Conservation (phyloP, 129 eudicot species). For the Arctium lappa region DNA sequence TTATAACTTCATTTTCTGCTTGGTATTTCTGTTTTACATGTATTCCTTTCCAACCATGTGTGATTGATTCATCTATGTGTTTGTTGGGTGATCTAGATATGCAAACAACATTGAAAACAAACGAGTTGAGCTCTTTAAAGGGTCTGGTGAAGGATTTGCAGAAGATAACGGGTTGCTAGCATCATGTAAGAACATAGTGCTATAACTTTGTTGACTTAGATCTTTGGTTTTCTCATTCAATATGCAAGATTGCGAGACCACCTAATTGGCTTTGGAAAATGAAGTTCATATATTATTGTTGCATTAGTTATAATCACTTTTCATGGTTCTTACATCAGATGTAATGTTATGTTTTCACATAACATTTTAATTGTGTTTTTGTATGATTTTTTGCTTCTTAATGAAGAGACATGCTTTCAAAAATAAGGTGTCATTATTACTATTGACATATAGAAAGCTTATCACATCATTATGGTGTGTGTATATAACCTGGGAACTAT, state of each 20-base stretch:
- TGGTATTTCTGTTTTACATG: not conserved
- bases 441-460: not conserved
- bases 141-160: conserved; percentile 61
- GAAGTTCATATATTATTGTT: not conserved
- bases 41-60: not conserved
- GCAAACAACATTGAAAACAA: conserved; percentile 78
- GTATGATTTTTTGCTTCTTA: not conserved
- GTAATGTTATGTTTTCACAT: not conserved
- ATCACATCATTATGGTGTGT: not conserved
- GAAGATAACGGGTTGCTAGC: conserved; percentile 84
- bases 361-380: not conserved
- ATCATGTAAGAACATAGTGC: conserved; percentile 58
- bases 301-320: not conserved
- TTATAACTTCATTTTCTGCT: not conserved
- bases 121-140: conserved; percentile 88
- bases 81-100: conserved; percentile 47
- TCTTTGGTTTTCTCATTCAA: conserved; percentile 2
- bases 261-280: not conserved
- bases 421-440: not conserved
- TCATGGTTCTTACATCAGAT: not conserved
- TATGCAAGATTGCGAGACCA: not conserved
- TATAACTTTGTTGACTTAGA: not conserved
- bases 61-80: conserved; percentile 3
- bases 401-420: not conserved
- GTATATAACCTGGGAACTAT: not conserved